phyloP scores from a whole-genome alignment of 768 basidiomycete genomes.

The Dacryopinax primogenitus region DNA sequence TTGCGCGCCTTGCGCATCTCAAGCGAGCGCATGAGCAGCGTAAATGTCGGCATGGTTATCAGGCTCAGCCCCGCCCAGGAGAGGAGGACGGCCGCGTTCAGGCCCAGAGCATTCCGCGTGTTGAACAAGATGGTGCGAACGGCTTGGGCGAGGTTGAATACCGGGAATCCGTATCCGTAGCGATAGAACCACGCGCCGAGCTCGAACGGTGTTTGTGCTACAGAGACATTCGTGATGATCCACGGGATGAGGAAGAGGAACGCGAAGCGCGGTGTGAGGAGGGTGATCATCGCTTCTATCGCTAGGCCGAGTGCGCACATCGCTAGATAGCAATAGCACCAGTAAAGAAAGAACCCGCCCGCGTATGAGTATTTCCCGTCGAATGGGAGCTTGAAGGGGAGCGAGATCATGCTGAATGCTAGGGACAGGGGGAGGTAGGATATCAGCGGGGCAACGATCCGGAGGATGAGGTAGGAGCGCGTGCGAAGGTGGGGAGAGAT shows the following conservation, averaged over 20 bases:
- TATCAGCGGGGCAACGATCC: slow-evolving; percentile 28
- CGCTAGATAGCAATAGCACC: slow-evolving; percentile 25
- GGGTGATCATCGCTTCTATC: slow-evolving; percentile 28
- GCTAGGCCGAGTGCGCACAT: slow-evolving; percentile 27
- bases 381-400: slow-evolving; percentile 36
- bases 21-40: background rate
- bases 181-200: slow-evolving; percentile 24
- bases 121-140: slow-evolving; percentile 52
- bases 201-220: slow-evolving; percentile 42
- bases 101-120: slow-evolving; percentile 41
- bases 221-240: slow-evolving; percentile 43
- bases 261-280: slow-evolving; percentile 28
- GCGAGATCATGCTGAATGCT: slow-evolving; percentile 33
- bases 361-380: slow-evolving; percentile 27
- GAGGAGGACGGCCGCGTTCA: slow-evolving; percentile 27
- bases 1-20: background rate
- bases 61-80: slow-evolving; percentile 21
- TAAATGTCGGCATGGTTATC: background rate
- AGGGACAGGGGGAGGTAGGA: slow-evolving; percentile 31
- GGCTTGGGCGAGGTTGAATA: slow-evolving; percentile 54
- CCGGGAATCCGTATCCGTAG: slow-evolving; percentile 59
- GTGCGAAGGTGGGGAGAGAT: slow-evolving; percentile 31
- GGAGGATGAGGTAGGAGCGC: slow-evolving; percentile 26
- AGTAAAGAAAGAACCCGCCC: slow-evolving; percentile 30
- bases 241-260: slow-evolving; percentile 29